These are phyloP conservation scores for Mortierella sp. DNA, from an alignment of 371 early-diverging fungal genomes.

Conservation along the genomic window DNA sequence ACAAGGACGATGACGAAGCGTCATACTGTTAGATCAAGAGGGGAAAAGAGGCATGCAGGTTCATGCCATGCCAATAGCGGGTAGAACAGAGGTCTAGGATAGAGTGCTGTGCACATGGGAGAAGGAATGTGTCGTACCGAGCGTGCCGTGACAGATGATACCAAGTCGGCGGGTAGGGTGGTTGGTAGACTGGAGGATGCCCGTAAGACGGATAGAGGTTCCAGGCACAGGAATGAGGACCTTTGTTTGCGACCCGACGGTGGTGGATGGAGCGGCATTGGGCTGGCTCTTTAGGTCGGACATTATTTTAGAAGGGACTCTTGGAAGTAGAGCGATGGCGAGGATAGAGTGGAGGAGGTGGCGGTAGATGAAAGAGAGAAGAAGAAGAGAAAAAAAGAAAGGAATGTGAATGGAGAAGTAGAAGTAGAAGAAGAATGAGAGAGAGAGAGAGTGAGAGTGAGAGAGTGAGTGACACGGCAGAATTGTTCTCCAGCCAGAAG, in stretches of 20 bases:
- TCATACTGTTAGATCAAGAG: neutral
- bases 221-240: constrained; percentile 31
- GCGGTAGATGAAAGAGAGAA: neutral
- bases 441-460: neutral
- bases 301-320: neutral
- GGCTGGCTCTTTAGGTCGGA: neutral
- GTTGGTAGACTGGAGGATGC: constrained; percentile 46
- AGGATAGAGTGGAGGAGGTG: neutral
- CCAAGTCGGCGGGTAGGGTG: constrained; percentile 44
- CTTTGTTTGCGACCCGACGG: constrained; percentile 30
- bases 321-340: neutral
- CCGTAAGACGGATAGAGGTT: constrained; percentile 28
- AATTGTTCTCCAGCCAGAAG: too few species aligned
- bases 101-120: neutral
- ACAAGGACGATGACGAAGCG: too few species aligned
- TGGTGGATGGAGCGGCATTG: neutral
- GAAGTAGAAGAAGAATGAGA: neutral
- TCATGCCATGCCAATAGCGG: neutral
- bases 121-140: constrained; percentile 24
- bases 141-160: constrained; percentile 50
- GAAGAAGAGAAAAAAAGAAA: neutral
- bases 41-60: neutral
- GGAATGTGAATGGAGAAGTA: neutral
- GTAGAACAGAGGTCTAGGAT: neutral
- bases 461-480: neutral